Evolutionary conservation across 2,329 filamentous ascomycete species (phyloP).

Genomic region (Emmonsia crescens): DNA sequence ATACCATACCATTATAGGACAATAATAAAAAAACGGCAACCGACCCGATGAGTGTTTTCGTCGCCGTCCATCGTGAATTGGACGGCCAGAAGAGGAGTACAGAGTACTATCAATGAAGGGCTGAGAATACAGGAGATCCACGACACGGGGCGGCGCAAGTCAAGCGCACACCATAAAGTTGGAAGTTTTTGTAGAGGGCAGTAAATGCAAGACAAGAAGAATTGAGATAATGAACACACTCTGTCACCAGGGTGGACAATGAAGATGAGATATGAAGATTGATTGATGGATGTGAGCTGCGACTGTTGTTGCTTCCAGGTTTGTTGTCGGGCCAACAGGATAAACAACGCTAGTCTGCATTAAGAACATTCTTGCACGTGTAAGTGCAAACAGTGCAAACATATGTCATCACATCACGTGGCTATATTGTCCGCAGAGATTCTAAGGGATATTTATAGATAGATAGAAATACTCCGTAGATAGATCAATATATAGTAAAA

Average conservation of each 20-base stretch:
- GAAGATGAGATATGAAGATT: not conserved
- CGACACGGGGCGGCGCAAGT: not conserved
- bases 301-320: not conserved
- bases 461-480: too few relatives aligned
- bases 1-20: not conserved
- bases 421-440: too few relatives aligned
- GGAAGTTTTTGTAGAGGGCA: not conserved
- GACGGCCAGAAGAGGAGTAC: not conserved
- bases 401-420: not conserved
- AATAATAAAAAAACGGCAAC: not conserved
- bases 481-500: too few relatives aligned
- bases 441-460: too few relatives aligned
- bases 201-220: not conserved
- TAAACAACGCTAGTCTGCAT: not conserved
- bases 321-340: slow-evolving; percentile 7
- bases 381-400: not conserved
- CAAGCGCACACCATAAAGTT: not conserved
- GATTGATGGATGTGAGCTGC: not conserved
- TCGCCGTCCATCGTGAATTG: slow-evolving; percentile 9
- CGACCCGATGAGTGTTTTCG: slow-evolving; percentile 9
- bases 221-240: not conserved
- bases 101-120: not conserved
- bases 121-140: not conserved
- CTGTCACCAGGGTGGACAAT: not conserved
- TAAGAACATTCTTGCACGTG: too few relatives aligned